Evolutionary conservation across 1,139 yeast species (phyloP).

Genomic region (Suhomyces atakaporum): DNA sequence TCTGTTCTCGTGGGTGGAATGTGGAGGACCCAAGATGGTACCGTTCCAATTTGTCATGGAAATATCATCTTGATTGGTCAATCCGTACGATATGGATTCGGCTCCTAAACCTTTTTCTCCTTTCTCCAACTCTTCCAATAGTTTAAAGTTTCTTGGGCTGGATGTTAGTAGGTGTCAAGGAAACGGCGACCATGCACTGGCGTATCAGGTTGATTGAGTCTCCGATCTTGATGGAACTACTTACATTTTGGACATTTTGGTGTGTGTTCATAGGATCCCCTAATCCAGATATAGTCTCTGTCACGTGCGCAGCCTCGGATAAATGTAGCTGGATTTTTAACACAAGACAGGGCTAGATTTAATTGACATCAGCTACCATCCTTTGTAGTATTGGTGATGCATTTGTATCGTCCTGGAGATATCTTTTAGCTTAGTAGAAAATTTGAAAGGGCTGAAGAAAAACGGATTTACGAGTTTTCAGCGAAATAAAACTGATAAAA

Average conservation of each 20-base stretch:
- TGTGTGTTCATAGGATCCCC: slow-evolving; percentile 5
- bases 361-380: too few species aligned
- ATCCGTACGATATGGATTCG: slow-evolving; percentile 92
- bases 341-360: too few species aligned
- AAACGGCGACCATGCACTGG: too few species aligned
- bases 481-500: too few species aligned
- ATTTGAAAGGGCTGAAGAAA: too few species aligned
- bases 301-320: too few species aligned
- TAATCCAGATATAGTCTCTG: too few species aligned
- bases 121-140: slow-evolving; percentile 92
- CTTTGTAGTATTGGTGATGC: too few species aligned
- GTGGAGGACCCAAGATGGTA: slow-evolving; percentile 96
- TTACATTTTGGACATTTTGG: slow-evolving; percentile 44
- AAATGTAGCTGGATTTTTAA: too few species aligned
- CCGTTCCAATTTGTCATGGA: slow-evolving; percentile 96
- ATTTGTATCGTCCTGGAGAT: too few species aligned
- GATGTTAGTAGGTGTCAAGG: slow-evolving; percentile 5
- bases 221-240: slow-evolving; percentile 17
- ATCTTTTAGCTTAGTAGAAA: too few species aligned
- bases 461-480: too few species aligned
- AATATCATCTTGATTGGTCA: slow-evolving; percentile 85
- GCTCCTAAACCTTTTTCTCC: slow-evolving; percentile 98
- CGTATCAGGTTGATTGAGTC: not conserved
- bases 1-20: slow-evolving; percentile 88
- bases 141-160: slow-evolving; percentile 91